Base-by-base conservation (phyloP, 805 yeast genomes). In the Zygosaccharomyces bisporus region DNA sequence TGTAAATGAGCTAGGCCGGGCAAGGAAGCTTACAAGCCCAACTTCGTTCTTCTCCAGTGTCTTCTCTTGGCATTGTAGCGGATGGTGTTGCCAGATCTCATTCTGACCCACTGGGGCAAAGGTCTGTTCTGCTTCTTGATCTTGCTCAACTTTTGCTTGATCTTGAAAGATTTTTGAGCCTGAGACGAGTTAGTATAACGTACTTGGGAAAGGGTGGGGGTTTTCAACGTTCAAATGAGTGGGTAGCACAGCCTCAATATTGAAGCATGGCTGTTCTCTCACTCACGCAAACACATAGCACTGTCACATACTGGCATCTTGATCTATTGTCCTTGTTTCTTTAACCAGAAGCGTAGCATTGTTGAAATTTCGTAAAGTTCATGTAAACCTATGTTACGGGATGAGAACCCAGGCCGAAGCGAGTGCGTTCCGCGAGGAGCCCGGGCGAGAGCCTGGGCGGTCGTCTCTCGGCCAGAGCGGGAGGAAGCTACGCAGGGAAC, bases 31-130 rank as follows among this genome's bases (percentile, higher is more conserved):
- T 90, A 91, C 82, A 91, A 75, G 83, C 82, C 80, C 78, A 91
- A 82, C 95, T 91, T 91, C 70, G 97, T 91, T 86, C 98, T 87
- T 86, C 96, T 91, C 99, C 99, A 91, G 93, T 93, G 95, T 83
- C 98, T 86, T 87, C 98, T 89, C 89, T 93, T 93, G 73, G 96
- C 95, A 80, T 91, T 91, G 86, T 88, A 88, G 83, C 95, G 88
- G 81, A 93, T 85, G 69, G 82, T 90, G 95, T 88, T 91, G 76
- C 78, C 83, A 73, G 98, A 88, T 86, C 89, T 91, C 76, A 90
- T 81, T 80, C 98, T 88, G 86, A 91, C 79, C 96, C 97, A 91
- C 79, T 90, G 96, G 69, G 99, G 99, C 75, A 91, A 85, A 73
- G 96, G 96, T 83, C 98, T 88, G 91, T 89, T 91, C 80, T 88